These are phyloP conservation scores for Ilyonectria robusta DNA, from an alignment of 2,329 filamentous ascomycete genomes.

Conservation along the genomic window DNA sequence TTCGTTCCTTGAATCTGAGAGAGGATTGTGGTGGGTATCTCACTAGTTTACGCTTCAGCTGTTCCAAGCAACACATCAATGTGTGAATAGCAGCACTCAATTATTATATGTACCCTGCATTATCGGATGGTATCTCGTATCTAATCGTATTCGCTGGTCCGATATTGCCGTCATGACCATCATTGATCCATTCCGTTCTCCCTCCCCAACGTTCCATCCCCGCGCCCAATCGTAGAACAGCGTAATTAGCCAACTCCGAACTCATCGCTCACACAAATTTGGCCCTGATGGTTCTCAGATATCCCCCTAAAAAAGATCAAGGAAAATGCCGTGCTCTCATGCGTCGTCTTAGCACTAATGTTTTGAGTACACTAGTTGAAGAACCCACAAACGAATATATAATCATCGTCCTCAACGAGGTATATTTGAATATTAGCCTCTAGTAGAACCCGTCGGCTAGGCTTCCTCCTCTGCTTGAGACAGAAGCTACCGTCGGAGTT, in stretches of 20 bases:
- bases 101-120: constrained; percentile 35
- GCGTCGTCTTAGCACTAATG: constrained; percentile 10
- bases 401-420: constrained; percentile 6
- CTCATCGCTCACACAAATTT: constrained; percentile 44
- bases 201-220: constrained; percentile 35
- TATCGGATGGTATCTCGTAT: constrained; percentile 43
- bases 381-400: constrained; percentile 2
- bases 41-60: background rate
- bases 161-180: constrained; percentile 44
- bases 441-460: constrained; percentile 52
- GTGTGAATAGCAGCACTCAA: background rate
- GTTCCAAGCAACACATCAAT: background rate
- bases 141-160: constrained; percentile 35
- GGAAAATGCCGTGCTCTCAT: constrained; percentile 27
- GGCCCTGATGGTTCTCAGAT: constrained; percentile 34
- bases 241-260: constrained; percentile 43
- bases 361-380: no score
- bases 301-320: constrained; percentile 32
- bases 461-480: constrained; percentile 48
- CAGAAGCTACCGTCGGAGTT: constrained; percentile 50
- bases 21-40: background rate
- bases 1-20: no score
- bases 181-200: constrained; percentile 29
- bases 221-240: constrained; percentile 41
- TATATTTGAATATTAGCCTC: background rate